A percentile compares a stretch with the other conserved stretches of the same genome.
phyloP scores from a whole-genome alignment of 805 yeast species.

The Nakazawaea molendinolei region DNA sequence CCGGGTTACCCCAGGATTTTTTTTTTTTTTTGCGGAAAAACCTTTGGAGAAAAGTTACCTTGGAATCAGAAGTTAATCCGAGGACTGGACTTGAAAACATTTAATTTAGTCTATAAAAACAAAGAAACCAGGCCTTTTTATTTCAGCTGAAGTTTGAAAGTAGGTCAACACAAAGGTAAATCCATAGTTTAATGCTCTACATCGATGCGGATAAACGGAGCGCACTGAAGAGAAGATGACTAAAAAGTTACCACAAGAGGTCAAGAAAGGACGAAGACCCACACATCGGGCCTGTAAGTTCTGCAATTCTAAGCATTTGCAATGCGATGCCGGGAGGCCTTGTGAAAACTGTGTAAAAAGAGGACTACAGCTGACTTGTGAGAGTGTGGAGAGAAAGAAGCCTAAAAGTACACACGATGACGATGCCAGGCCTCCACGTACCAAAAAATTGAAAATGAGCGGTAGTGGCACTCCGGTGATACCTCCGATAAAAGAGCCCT shows the following conservation, averaged over 20 bases:
- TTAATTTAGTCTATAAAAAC: too few species aligned
- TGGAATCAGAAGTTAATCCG: neutral
- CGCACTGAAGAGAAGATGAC: too few species aligned
- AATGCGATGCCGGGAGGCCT: slow-evolving; percentile 65
- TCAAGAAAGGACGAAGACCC: slow-evolving; percentile 52
- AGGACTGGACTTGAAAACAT: neutral
- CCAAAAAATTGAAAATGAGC: too few species aligned
- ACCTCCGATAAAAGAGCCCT: too few species aligned
- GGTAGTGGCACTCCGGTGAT: too few species aligned
- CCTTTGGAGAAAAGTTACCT: too few species aligned
- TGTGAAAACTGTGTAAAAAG: slow-evolving; percentile 66
- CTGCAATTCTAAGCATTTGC: slow-evolving; percentile 69
- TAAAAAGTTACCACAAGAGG: slow-evolving; percentile 45
- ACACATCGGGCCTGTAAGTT: slow-evolving; percentile 64
- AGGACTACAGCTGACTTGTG: slow-evolving; percentile 47
- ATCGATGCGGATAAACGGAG: too few species aligned
- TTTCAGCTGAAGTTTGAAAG: too few species aligned
- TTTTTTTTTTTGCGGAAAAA: neutral
- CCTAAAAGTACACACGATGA: neutral
- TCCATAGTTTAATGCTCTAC: too few species aligned
- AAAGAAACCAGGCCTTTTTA: too few species aligned
- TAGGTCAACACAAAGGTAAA: too few species aligned
- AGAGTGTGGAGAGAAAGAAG: slow-evolving; percentile 47
- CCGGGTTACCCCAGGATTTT: slow-evolving; percentile 9
- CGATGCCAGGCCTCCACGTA: neutral